Evolutionary conservation across 805 yeast genomes (phyloP), one percentile per base, ranked within the genome.

Genomic region (Candida tibetensis): DNA sequence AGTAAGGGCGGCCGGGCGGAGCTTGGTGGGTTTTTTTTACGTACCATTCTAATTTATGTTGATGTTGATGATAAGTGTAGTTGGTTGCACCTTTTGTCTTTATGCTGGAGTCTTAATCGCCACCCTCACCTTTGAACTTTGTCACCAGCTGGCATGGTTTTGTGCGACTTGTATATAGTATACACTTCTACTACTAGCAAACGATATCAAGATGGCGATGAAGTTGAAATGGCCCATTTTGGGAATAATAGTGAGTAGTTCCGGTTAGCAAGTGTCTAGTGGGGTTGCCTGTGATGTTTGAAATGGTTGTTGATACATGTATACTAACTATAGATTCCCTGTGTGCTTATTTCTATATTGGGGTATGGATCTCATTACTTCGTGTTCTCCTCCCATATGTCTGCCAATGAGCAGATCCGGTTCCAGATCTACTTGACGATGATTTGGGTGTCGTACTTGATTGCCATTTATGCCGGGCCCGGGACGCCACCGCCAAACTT

Each of bases 381-480:
- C 48, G 72, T 86, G 35, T 72, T 81, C 39, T 44, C 61, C 3
- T 63, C 74, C 34, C 69, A 69, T 44, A 55, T 77, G 32, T 41
- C 74, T 2, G 10, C 25, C 1, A 32, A 44, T 1, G 58, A 64
- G 14, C 85, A 76, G 47, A 28, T 72, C 1, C 52, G 64, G 55
- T 80, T 73, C 53, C 72, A 82, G 46, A 36, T 62, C 14, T 62
- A 66, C 27, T 47, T 81, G 2, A 52, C 71, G 0, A 68, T 81
- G 76, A 67, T 82, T 3, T 88, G 95, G 95, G 25, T 85, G 1
- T 77, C 90, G 0, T 91, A 91, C 54, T 52, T 62, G 32, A 50
- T 83, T 18, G 97, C 97, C 1, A 80, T 89, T 1, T 51, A 49
- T 16, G 72, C 66, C 3, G 62, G 68, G 7, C 90, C 98, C 0